Percentiles rank a stretch among this genome's conserved stretches.
Evolutionary conservation across 2,329 filamentous ascomycete genomes (phyloP).

Genomic region (Cadophora gregata): DNA sequence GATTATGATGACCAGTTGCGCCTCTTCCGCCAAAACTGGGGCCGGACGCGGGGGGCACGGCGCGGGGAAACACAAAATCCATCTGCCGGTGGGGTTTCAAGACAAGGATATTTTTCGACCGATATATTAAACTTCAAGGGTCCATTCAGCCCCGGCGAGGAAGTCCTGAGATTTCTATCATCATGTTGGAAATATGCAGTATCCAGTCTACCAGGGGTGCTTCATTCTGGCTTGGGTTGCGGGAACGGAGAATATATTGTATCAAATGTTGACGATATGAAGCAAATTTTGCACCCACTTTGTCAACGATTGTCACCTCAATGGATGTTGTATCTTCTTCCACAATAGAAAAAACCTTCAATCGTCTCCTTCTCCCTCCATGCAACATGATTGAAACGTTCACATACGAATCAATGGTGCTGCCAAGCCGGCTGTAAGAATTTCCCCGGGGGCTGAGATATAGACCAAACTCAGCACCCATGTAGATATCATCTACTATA

Average conservation of each 20-base stretch:
- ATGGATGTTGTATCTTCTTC: not conserved
- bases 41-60: slow-evolving; percentile 13
- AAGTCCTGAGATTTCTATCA: not conserved
- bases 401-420: not conserved
- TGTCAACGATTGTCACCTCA: not conserved
- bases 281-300: not conserved
- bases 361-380: not conserved
- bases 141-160: not conserved
- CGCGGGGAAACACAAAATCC: slow-evolving; percentile 34
- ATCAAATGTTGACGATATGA: not conserved
- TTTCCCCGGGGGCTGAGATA: not conserved
- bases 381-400: not conserved
- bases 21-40: slow-evolving; percentile 5
- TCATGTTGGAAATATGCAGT: not conserved
- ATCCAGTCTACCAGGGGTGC: not conserved
- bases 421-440: slow-evolving; percentile 10
- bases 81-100: slow-evolving; percentile 28
- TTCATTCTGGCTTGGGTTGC: not conserved
- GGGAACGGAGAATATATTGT: not conserved
- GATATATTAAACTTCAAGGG: slow-evolving; percentile 2
- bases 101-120: slow-evolving; percentile 18
- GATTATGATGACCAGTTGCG: not conserved
- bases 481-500: slow-evolving; percentile 12
- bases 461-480: slow-evolving; percentile 3
- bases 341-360: not conserved